Conservation (phyloP, 176 grass and related monocot species). For the Aegilops umbellulata region DNA sequence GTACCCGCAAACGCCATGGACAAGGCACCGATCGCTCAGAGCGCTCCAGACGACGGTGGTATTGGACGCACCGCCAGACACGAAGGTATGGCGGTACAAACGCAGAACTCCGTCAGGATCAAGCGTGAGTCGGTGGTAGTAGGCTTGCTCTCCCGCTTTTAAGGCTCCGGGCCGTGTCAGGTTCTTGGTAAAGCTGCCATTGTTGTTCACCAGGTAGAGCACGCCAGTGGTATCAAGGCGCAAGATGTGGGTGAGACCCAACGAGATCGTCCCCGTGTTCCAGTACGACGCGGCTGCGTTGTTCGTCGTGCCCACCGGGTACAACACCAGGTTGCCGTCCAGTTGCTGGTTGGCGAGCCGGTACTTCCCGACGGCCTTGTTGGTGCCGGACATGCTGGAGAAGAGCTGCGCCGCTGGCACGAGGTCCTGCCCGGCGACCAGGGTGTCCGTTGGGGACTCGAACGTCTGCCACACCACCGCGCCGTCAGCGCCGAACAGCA, state of each 20-base stretch:
- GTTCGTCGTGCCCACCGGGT: neutral
- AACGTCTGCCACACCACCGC: neutral
- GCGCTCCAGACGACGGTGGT: neutral
- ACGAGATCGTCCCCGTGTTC: neutral
- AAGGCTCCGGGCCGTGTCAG: neutral
- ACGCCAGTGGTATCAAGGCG: neutral
- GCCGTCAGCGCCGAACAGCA: neutral
- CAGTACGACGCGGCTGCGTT: neutral
- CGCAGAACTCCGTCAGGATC: neutral
- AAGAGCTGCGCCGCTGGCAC: neutral
- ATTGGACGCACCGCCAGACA: neutral
- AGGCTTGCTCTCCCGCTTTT: neutral
- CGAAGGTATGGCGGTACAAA: neutral
- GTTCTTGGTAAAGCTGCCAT: neutral
- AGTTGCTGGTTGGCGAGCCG: neutral
- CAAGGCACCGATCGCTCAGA: neutral
- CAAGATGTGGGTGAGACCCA: neutral
- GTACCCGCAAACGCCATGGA: neutral
- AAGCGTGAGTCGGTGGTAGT: neutral
- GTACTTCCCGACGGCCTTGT: neutral
- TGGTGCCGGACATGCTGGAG: neutral
- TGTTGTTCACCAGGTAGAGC: neutral
- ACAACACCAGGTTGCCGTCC: neutral
- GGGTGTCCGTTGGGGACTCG: neutral
- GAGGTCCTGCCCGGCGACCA: slow-evolving; percentile 1